Conservation (phyloP, 345 rosid genomes). For the Lepidium aucheri region DNA sequence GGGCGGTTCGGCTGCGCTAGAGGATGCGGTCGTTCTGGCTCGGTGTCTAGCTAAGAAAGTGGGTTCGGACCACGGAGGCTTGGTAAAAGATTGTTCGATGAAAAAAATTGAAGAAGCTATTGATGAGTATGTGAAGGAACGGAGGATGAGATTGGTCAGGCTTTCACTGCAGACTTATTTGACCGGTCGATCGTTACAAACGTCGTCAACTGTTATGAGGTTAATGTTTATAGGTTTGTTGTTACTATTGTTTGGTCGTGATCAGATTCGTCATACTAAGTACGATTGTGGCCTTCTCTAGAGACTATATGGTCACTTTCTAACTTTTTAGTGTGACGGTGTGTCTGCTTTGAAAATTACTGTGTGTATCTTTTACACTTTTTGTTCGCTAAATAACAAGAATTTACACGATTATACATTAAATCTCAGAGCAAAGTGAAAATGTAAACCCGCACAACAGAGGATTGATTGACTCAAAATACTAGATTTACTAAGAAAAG, state of each 20-base stretch:
- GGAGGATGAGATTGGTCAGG: constrained; percentile 24
- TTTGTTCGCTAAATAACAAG: no score
- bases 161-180: constrained; percentile 29
- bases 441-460: no score
- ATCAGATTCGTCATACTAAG: constrained; percentile 17
- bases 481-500: no score
- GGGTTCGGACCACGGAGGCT: constrained; percentile 7
- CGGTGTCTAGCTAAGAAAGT: constrained; percentile 34
- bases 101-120: constrained; percentile 24
- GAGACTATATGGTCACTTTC: neutral
- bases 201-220: constrained; percentile 13
- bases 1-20: constrained; percentile 42
- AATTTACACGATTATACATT: no score
- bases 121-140: constrained; percentile 24
- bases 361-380: no score
- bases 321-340: neutral
- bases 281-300: constrained; percentile 27
- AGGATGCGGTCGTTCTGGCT: constrained; percentile 47
- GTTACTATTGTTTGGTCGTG: constrained; percentile 22
- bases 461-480: no score
- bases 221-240: constrained; percentile 21
- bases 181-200: constrained; percentile 20
- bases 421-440: no score
- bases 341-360: neutral
- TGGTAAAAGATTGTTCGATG: neutral